These are phyloP conservation scores for Lunularia cruciata DNA, from an alignment of 225 moss, liverwort and hornwort species.

Conservation along the genomic window DNA sequence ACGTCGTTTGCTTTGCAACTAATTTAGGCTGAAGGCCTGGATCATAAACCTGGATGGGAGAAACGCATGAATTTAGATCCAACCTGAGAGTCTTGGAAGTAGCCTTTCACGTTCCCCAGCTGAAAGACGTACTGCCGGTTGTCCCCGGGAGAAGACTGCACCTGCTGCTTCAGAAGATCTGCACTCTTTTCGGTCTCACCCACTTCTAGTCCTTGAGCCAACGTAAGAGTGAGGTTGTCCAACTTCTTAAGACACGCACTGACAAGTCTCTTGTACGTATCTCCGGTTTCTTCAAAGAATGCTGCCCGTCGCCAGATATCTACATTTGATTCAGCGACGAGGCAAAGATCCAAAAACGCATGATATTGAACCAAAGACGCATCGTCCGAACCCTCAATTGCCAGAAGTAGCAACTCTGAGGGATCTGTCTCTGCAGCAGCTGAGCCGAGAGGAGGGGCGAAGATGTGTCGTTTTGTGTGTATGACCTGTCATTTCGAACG, in stretches of 20 bases:
- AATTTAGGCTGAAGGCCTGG: no score
- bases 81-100: conserved; percentile 64
- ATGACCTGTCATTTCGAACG: conserved; percentile 47
- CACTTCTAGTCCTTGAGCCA: conserved; percentile 65
- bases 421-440: conserved; percentile 65
- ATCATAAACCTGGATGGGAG: no score
- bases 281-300: conserved; percentile 83
- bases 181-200: conserved; percentile 46
- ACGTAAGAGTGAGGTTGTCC: conserved; percentile 61
- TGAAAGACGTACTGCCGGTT: conserved; percentile 31
- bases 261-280: conserved; percentile 70
- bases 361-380: conserved; percentile 61
- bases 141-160: conserved; percentile 42
- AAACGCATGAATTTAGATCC: no score
- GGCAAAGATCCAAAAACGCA: conserved; percentile 71
- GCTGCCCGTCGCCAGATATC: conserved; percentile 84
- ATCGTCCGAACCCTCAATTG: conserved; percentile 58
- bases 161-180: conserved; percentile 58
- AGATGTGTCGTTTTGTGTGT: conserved; percentile 57
- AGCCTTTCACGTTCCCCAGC: conserved; percentile 44
- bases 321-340: conserved; percentile 73
- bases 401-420: conserved; percentile 61
- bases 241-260: conserved; percentile 53
- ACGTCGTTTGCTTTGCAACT: no score
- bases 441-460: conserved; percentile 80